These are phyloP conservation scores for Colletotrichum magnum DNA, from an alignment of 2,329 filamentous ascomycete species.

Conservation along the genomic window DNA sequence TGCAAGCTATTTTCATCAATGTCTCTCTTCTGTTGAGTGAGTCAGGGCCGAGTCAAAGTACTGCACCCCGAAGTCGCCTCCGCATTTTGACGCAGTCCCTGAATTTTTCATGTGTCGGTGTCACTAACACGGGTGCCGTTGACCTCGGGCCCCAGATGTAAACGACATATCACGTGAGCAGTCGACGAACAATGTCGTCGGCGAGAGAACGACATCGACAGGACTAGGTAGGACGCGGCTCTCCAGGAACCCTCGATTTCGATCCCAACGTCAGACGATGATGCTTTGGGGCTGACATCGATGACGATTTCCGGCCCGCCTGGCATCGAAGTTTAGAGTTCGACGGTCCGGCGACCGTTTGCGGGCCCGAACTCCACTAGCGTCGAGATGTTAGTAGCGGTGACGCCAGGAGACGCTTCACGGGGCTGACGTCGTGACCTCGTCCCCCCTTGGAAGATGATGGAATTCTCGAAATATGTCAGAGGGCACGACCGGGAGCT, in stretches of 20 bases:
- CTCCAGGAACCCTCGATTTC: background rate
- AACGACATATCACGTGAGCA: background rate
- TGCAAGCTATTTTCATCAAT: too few species aligned
- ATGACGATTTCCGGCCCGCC: conserved; percentile 25
- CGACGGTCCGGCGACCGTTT: conserved; percentile 24
- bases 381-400: background rate
- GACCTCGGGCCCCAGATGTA: too few species aligned
- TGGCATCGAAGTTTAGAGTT: conserved; percentile 11
- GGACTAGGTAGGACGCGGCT: background rate
- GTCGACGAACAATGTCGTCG: background rate
- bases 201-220: background rate
- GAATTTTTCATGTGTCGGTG: too few species aligned
- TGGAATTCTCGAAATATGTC: conserved; percentile 1
- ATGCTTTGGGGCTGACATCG: conserved; percentile 18
- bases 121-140: too few species aligned
- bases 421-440: conserved; percentile 3
- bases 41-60: too few species aligned
- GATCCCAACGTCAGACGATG: background rate
- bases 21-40: too few species aligned
- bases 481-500: conserved; percentile 7
- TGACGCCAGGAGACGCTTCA: conserved; percentile 1
- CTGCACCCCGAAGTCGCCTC: too few species aligned
- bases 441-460: background rate
- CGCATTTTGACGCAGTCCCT: too few species aligned
- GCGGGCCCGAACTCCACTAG: conserved; percentile 22